Percentiles rank a stretch among this genome's conserved stretches.
phyloP scores from a whole-genome alignment of 108 stramenopile genomes.

The Nitzschia inconspicua region DNA sequence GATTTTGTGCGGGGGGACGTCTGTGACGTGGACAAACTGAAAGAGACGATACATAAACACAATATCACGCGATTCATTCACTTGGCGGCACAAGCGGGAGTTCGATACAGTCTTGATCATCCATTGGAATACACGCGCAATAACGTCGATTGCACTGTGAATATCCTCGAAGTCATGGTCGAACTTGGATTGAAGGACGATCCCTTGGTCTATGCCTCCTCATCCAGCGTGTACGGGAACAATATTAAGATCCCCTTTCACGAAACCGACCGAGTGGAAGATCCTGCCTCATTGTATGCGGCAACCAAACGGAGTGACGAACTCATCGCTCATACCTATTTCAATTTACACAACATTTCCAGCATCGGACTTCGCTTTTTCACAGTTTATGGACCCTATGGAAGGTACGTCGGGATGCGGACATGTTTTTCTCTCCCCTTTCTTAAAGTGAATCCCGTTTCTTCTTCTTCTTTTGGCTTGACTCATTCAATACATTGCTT shows the following conservation, averaged over 20 bases:
- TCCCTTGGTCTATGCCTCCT: slow-evolving; percentile 31
- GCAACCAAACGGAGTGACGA: slow-evolving; percentile 40
- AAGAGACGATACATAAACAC: slow-evolving; percentile 22
- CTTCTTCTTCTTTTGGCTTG: neutral
- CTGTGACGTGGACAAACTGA: slow-evolving; percentile 23
- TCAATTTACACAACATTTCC: slow-evolving; percentile 37
- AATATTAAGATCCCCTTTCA: slow-evolving; percentile 30
- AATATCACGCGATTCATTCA: slow-evolving; percentile 36
- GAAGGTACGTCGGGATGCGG: neutral
- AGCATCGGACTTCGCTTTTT: slow-evolving; percentile 35
- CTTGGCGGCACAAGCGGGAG: slow-evolving; percentile 38
- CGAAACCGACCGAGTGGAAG: slow-evolving; percentile 30
- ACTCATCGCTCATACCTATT: slow-evolving; percentile 39
- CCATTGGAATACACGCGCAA: slow-evolving; percentile 32
- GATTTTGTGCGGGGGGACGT: slow-evolving; percentile 28
- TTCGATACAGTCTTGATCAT: slow-evolving; percentile 39
- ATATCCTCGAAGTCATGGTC: slow-evolving; percentile 21
- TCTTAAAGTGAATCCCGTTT: neutral
- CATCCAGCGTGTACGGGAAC: slow-evolving; percentile 31
- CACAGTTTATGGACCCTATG: slow-evolving; percentile 36
- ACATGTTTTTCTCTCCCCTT: neutral
- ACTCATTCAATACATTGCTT: too few relatives aligned
- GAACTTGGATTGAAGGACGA: slow-evolving; percentile 14
- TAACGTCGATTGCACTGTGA: slow-evolving; percentile 33
- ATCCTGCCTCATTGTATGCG: slow-evolving; percentile 35